phyloP scores from a whole-genome alignment of 441 rosid species.

The Manihot esculenta region DNA sequence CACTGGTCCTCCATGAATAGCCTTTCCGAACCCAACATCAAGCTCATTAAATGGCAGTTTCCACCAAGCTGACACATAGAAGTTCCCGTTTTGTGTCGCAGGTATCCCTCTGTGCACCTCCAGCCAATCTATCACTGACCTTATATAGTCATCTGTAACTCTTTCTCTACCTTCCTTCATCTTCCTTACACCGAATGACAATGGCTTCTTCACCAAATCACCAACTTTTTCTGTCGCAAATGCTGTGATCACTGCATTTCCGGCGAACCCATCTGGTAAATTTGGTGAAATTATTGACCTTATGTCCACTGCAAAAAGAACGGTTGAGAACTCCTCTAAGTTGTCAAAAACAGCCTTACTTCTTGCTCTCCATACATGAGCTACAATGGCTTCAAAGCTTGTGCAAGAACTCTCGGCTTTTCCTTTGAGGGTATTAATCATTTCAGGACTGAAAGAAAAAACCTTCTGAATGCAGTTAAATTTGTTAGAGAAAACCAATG shows the following conservation, averaged over 20 bases:
- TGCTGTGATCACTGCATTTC: slow-evolving; percentile 23
- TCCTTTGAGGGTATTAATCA: slow-evolving; percentile 15
- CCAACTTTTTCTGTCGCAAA: slow-evolving; percentile 22
- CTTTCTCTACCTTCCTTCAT: slow-evolving; percentile 22
- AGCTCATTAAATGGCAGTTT: slow-evolving; percentile 22
- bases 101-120: slow-evolving; percentile 29
- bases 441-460: slow-evolving; percentile 20
- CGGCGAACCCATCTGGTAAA: slow-evolving; percentile 20
- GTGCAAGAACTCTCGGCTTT: slow-evolving; percentile 16
- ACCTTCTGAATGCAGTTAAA: slow-evolving; percentile 12
- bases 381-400: slow-evolving; percentile 12
- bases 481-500: slow-evolving; percentile 11
- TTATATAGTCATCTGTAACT: slow-evolving; percentile 24
- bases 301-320: slow-evolving; percentile 28
- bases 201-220: slow-evolving; percentile 21
- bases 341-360: slow-evolving; percentile 8
- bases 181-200: slow-evolving; percentile 19
- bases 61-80: slow-evolving; percentile 33
- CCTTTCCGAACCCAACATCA: slow-evolving; percentile 28
- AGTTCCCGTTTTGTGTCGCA: slow-evolving; percentile 23
- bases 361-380: slow-evolving; percentile 19
- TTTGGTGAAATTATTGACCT: slow-evolving; percentile 19
- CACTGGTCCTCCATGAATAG: slow-evolving; percentile 21
- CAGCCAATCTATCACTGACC: slow-evolving; percentile 28
- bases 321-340: slow-evolving; percentile 13